These are phyloP conservation scores for Ophiostoma australiae DNA, from an alignment of 2,329 filamentous ascomycete genomes.

Conservation along the genomic window DNA sequence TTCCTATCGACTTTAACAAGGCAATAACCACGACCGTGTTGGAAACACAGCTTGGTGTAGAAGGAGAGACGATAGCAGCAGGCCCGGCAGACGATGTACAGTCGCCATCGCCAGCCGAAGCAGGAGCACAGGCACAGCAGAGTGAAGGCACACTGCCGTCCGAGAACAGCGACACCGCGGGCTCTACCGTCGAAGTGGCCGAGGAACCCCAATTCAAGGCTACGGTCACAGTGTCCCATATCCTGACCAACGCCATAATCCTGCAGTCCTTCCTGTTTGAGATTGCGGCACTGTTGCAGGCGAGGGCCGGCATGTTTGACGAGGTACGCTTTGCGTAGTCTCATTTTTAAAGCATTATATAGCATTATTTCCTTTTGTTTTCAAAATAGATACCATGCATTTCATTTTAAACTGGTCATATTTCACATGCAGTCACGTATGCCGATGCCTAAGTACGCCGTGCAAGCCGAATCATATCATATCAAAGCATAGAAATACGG, in stretches of 20 bases:
- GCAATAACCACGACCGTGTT: background rate
- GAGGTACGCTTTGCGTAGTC: slow-evolving; percentile 60
- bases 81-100: background rate
- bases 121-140: background rate
- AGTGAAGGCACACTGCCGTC: slow-evolving; percentile 17
- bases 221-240: slow-evolving; percentile 66
- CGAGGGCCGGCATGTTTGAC: slow-evolving; percentile 68
- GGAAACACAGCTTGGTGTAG: background rate
- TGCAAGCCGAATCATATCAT: background rate
- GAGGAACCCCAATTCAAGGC: slow-evolving; percentile 31
- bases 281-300: slow-evolving; percentile 68
- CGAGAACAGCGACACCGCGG: slow-evolving; percentile 25
- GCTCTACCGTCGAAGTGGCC: slow-evolving; percentile 6
- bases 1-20: slow-evolving; percentile 5
- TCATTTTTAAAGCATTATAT: background rate
- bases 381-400: slow-evolving; percentile 14
- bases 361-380: background rate
- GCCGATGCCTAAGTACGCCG: background rate
- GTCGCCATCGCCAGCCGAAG: background rate
- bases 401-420: background rate
- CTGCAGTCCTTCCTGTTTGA: slow-evolving; percentile 77
- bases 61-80: background rate
- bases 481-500: background rate
- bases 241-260: slow-evolving; percentile 74
- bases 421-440: background rate